A percentile compares a stretch with the other conserved stretches of the same genome.
Conservation (phyloP, 2,329 filamentous ascomycete genomes). For the Amauroascus verrucosus region DNA sequence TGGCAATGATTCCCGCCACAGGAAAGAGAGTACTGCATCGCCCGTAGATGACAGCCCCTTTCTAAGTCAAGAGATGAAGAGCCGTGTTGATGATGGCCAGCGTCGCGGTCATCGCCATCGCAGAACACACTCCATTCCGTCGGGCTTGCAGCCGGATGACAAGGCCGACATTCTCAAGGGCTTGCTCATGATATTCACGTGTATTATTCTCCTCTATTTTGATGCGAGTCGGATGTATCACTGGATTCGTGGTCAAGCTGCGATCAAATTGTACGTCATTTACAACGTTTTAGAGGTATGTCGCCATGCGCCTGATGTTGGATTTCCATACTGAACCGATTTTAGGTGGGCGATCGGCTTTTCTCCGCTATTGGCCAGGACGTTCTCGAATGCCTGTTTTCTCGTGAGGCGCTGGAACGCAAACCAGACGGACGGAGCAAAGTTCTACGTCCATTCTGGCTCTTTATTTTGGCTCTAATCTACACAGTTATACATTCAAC, state of each 20-base stretch:
- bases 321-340: slow-evolving; percentile 4
- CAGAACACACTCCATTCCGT: slow-evolving; percentile 74
- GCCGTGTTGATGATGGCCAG: slow-evolving; percentile 20
- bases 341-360: slow-evolving; percentile 67
- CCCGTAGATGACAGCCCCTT: slow-evolving; percentile 4
- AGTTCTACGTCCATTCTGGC: slow-evolving; percentile 73
- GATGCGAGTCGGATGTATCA: slow-evolving; percentile 98
- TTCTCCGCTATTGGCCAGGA: slow-evolving; percentile 90
- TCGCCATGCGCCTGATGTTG: not conserved
- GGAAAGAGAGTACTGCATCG: not conserved
- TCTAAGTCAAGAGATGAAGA: slow-evolving; percentile 6
- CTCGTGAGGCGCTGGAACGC: slow-evolving; percentile 79
- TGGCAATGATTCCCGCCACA: not conserved
- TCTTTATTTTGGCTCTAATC: slow-evolving; percentile 74
- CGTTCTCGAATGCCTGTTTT: slow-evolving; percentile 91
- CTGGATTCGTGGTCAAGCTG: slow-evolving; percentile 87
- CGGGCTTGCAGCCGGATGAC: slow-evolving; percentile 72
- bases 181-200: slow-evolving; percentile 75
- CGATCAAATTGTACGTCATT: slow-evolving; percentile 97
- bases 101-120: slow-evolving; percentile 47
- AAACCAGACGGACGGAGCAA: slow-evolving; percentile 84
- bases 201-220: slow-evolving; percentile 72
- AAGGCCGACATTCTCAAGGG: slow-evolving; percentile 94
- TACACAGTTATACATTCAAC: slow-evolving; percentile 86
- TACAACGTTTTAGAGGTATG: slow-evolving; percentile 85